phyloP scores from a whole-genome alignment of 2,329 filamentous ascomycete genomes.

The Colletotrichum cordylinicola region DNA sequence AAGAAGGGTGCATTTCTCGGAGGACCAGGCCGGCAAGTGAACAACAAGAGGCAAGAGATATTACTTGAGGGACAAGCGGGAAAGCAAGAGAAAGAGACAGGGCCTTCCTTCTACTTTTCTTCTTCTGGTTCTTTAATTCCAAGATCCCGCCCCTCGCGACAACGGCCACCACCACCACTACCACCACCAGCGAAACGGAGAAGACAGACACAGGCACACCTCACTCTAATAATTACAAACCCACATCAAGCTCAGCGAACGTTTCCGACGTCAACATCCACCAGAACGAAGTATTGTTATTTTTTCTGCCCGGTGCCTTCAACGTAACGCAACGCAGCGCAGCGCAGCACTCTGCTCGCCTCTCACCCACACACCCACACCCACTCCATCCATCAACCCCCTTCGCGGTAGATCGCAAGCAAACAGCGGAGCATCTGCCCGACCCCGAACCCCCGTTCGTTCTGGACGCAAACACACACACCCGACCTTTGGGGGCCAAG shows the following conservation, averaged over 20 bases:
- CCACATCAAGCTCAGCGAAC: neutral
- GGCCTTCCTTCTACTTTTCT: neutral
- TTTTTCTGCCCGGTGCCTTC: neutral
- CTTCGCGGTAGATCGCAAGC: conserved; percentile 3
- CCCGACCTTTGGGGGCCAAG: neutral
- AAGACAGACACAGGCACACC: neutral
- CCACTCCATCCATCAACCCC: neutral
- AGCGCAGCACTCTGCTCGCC: neutral
- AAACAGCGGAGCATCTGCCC: neutral
- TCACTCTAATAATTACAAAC: neutral
- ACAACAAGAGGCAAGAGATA: neutral
- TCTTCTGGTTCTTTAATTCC: neutral
- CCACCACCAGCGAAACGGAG: neutral
- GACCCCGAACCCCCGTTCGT: neutral
- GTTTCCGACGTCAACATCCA: neutral
- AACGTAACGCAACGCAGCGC: neutral
- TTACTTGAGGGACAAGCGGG: neutral
- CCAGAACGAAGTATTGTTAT: neutral
- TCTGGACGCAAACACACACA: conserved; percentile 1
- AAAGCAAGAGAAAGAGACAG: neutral
- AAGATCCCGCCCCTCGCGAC: neutral
- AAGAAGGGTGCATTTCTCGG: neutral
- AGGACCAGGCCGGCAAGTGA: neutral
- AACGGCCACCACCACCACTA: neutral
- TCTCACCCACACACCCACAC: neutral